Conservation (phyloP, 495 filamentous ascomycete species). For the Tuber microsphaerosporum region DNA sequence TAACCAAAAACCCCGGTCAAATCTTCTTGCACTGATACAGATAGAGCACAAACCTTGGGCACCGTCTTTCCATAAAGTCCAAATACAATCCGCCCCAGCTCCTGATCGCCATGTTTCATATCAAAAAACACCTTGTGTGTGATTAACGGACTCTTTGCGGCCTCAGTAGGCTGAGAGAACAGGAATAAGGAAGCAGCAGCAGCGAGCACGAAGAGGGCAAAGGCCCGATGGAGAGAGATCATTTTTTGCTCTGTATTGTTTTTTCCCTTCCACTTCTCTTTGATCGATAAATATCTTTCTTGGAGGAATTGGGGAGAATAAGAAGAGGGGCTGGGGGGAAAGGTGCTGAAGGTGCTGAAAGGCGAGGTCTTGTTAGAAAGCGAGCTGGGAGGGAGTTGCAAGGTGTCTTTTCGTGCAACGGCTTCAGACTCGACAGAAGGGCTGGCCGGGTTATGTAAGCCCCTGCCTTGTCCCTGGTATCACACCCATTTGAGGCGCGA, state of each 20-base stretch:
- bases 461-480: neutral
- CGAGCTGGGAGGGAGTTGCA: neutral
- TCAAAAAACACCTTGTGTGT: conserved; percentile 96
- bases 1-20: conserved; percentile 15
- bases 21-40: neutral
- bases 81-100: conserved; percentile 77
- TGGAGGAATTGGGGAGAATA: neutral
- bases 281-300: neutral
- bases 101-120: conserved; percentile 80
- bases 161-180: conserved; percentile 57
- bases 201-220: conserved; percentile 58
- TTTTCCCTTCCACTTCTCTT: neutral
- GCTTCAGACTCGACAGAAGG: neutral
- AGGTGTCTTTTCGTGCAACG: neutral
- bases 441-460: neutral
- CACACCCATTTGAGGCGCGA: neutral
- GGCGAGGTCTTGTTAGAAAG: neutral
- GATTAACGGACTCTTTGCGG: conserved; percentile 89
- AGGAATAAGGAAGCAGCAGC: conserved; percentile 66
- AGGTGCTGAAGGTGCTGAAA: neutral
- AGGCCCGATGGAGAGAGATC: neutral
- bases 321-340: neutral
- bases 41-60: conserved; percentile 57
- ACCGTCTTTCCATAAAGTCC: conserved; percentile 97
- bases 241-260: neutral